Percentiles rank a stretch among this genome's conserved stretches.
Conservation (phyloP, 2,329 filamentous ascomycete genomes). For the Penicillium polonicum region DNA sequence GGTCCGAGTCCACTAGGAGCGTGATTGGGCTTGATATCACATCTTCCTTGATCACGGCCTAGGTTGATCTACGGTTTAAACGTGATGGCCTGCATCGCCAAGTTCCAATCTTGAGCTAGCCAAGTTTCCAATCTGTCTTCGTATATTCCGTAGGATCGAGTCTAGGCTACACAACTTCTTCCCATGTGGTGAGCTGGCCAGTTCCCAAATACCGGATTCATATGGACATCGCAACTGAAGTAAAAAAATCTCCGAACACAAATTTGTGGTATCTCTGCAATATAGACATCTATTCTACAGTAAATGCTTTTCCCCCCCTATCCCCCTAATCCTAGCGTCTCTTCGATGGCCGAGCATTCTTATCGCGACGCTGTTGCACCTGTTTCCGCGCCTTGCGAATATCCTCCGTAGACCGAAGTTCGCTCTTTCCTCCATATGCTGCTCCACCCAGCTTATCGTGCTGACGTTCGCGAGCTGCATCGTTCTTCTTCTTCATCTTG, state of each 20-base stretch:
- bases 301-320: not conserved
- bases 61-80: conserved; percentile 5
- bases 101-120: not conserved
- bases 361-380: conserved; percentile 73
- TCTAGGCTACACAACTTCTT: not conserved
- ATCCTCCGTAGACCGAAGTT: conserved; percentile 79
- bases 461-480: conserved; percentile 74
- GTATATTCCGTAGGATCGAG: not conserved
- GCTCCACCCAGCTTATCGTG: conserved; percentile 30
- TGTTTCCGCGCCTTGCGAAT: conserved; percentile 78
- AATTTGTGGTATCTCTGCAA: conserved; percentile 18
- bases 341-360: conserved; percentile 80
- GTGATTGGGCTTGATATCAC: conserved; percentile 10
- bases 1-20: not conserved
- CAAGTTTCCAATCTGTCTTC: not conserved
- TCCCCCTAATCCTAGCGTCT: conserved; percentile 34
- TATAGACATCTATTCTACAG: conserved; percentile 18
- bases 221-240: not conserved
- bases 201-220: conserved; percentile 6
- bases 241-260: conserved; percentile 2
- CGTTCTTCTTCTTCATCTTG: conserved; percentile 83
- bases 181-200: conserved; percentile 7
- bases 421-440: conserved; percentile 66
- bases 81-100: conserved; percentile 8
- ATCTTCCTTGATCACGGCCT: conserved; percentile 1